phyloP scores from a whole-genome alignment of 306 rosid genomes.

The Begonia fuchsioides region DNA sequence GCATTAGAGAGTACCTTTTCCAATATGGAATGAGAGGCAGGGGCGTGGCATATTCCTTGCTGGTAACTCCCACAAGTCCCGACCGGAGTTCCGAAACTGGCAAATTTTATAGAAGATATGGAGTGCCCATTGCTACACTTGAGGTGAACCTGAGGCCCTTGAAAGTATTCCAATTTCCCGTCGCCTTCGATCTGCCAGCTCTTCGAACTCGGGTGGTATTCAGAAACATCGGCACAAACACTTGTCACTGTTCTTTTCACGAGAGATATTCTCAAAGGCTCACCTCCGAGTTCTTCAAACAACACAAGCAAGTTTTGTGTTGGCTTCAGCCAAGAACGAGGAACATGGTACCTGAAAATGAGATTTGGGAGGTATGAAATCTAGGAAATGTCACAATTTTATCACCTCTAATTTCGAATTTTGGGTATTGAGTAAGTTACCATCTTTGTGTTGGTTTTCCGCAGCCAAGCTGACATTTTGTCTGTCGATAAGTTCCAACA shows the following conservation, averaged over 20 bases:
- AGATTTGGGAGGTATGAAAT: background rate
- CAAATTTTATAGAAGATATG: slow-evolving; percentile 59
- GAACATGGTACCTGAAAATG: slow-evolving; percentile 67
- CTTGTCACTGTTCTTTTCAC: slow-evolving; percentile 46
- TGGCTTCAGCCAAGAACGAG: too few relatives aligned
- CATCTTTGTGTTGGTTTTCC: slow-evolving; percentile 69
- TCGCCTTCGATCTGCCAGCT: slow-evolving; percentile 27
- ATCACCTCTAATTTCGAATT: background rate
- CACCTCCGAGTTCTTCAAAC: slow-evolving; percentile 68
- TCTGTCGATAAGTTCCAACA: slow-evolving; percentile 43
- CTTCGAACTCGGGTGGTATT: slow-evolving; percentile 23
- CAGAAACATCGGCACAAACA: slow-evolving; percentile 49
- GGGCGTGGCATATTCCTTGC: slow-evolving; percentile 62
- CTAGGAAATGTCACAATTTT: background rate
- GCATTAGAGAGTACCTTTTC: slow-evolving; percentile 34
- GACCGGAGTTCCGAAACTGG: slow-evolving; percentile 73
- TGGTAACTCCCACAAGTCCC: slow-evolving; percentile 57
- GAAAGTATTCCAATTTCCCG: slow-evolving; percentile 25
- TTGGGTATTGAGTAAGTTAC: slow-evolving; percentile 19
- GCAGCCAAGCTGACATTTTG: slow-evolving; percentile 45
- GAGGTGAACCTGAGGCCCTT: slow-evolving; percentile 31
- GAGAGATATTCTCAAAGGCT: slow-evolving; percentile 37
- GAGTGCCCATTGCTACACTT: slow-evolving; percentile 48
- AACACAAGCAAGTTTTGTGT: slow-evolving; percentile 44
- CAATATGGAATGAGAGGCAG: slow-evolving; percentile 32